Evolutionary conservation across 495 filamentous ascomycete species (phyloP).

Genomic region (Terfezia claveryi): DNA sequence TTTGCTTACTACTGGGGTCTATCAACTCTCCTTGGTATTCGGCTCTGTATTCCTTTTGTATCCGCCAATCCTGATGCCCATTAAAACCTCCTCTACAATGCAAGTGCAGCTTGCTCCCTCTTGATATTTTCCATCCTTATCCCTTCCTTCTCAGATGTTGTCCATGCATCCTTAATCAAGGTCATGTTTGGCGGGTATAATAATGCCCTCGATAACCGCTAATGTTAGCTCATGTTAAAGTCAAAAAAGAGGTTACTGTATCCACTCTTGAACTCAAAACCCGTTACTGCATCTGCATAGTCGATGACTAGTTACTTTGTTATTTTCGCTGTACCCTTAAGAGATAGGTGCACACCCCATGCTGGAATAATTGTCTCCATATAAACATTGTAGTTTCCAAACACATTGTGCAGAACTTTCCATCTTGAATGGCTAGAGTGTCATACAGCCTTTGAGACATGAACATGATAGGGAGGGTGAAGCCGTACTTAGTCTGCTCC

Average conservation of each 20-base stretch:
- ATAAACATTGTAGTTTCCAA: conserved; percentile 93
- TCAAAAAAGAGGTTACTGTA: neutral
- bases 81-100: conserved; percentile 71
- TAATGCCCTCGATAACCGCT: conserved; percentile 59
- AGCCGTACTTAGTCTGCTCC: conserved; percentile 26
- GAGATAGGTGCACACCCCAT: conserved; percentile 64
- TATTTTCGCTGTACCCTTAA: conserved; percentile 49
- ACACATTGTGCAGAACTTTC: conserved; percentile 79
- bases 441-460: conserved; percentile 23
- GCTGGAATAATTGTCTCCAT: conserved; percentile 76
- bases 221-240: neutral
- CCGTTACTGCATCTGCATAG: conserved; percentile 84
- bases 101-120: conserved; percentile 47
- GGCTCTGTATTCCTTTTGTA: conserved; percentile 45
- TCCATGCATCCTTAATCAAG: conserved; percentile 56
- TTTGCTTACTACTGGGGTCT: neutral
- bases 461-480: neutral
- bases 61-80: conserved; percentile 60
- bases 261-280: conserved; percentile 56
- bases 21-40: conserved; percentile 1
- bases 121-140: conserved; percentile 63
- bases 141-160: conserved; percentile 58
- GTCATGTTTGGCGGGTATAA: conserved; percentile 65
- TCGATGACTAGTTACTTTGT: conserved; percentile 71
- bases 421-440: conserved; percentile 59